A percentile compares a stretch with the other conserved stretches of the same genome.
phyloP scores from a whole-genome alignment of 1,284 basidiomycete genomes.

The Pholiota adiposa region DNA sequence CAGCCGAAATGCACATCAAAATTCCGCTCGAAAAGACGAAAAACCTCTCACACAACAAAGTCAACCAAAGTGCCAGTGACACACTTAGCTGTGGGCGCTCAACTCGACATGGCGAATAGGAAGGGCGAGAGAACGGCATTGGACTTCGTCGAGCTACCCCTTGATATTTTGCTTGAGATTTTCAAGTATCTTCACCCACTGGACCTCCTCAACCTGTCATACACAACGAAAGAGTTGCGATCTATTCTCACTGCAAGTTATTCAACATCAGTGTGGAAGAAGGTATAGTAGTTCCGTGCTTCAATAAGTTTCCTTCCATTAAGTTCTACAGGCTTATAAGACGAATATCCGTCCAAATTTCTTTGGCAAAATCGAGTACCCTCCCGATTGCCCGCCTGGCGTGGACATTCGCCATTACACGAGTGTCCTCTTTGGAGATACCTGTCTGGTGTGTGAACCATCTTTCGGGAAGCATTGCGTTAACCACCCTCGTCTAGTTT shows the following conservation, averaged over 20 bases:
- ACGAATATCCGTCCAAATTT: constrained; percentile 4
- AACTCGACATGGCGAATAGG: neutral
- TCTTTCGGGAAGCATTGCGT: neutral
- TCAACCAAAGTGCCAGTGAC: neutral
- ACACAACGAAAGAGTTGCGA: constrained; percentile 25
- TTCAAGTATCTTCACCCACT: constrained; percentile 16
- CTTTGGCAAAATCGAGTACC: neutral
- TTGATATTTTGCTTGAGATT: constrained; percentile 21
- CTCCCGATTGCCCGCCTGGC: constrained; percentile 23
- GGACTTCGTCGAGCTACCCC: constrained; percentile 17
- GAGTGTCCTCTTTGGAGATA: constrained; percentile 24
- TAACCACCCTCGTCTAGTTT: constrained; percentile 8
- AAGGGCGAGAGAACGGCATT: neutral
- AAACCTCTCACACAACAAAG: neutral
- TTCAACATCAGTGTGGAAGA: constrained; percentile 29
- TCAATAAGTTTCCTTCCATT: neutral
- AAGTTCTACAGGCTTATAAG: constrained; percentile 19
- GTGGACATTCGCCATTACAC: constrained; percentile 24
- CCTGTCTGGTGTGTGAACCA: constrained; percentile 20
- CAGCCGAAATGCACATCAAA: too few species aligned
- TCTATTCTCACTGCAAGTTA: constrained; percentile 6
- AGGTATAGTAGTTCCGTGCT: constrained; percentile 16
- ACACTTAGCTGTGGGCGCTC: too few species aligned
- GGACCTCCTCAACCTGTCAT: constrained; percentile 19
- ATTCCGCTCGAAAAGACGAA: neutral